Evolutionary conservation across 1,284 basidiomycete genomes (phyloP).

Genomic region (Ustilago curta): DNA sequence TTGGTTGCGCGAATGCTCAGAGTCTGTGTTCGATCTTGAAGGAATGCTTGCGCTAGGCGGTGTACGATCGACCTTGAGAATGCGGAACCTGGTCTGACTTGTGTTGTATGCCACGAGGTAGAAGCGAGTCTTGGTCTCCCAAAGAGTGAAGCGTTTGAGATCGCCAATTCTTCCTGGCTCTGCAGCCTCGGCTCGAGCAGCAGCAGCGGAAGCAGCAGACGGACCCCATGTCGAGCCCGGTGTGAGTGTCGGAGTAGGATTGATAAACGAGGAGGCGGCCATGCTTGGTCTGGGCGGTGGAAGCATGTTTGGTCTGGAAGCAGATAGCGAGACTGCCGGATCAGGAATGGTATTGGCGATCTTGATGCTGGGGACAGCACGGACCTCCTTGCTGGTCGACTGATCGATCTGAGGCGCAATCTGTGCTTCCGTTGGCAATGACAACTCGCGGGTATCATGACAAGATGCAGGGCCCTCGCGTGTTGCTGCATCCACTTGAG

Average conservation of each 20-base stretch:
- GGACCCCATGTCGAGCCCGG: slow-evolving; percentile 53
- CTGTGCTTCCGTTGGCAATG: slow-evolving; percentile 5
- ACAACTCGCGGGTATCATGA: background rate
- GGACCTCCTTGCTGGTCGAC: slow-evolving; percentile 28
- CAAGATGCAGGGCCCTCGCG: background rate
- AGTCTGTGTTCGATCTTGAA: slow-evolving; percentile 8
- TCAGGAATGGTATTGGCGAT: slow-evolving; percentile 45
- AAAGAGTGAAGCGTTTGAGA: slow-evolving; percentile 65
- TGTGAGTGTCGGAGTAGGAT: slow-evolving; percentile 43
- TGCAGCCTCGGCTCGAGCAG: slow-evolving; percentile 45
- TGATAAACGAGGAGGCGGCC: slow-evolving; percentile 50
- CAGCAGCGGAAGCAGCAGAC: slow-evolving; percentile 39
- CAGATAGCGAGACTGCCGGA: slow-evolving; percentile 41
- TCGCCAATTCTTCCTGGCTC: slow-evolving; percentile 57
- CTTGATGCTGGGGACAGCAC: slow-evolving; percentile 32
- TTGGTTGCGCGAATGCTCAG: slow-evolving; percentile 14
- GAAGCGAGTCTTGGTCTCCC: slow-evolving; percentile 66
- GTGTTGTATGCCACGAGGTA: slow-evolving; percentile 67
- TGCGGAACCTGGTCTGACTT: slow-evolving; percentile 63
- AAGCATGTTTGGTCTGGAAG: slow-evolving; percentile 41
- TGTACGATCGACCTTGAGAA: slow-evolving; percentile 65
- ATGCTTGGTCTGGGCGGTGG: slow-evolving; percentile 42
- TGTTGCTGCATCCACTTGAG: slow-evolving; percentile 1
- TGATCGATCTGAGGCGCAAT: background rate
- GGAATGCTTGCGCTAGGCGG: slow-evolving; percentile 43